Evolutionary conservation across 257 asterid genomes (phyloP), one percentile per base, ranked within the genome.

Genomic region (Capsicum baccatum): DNA sequence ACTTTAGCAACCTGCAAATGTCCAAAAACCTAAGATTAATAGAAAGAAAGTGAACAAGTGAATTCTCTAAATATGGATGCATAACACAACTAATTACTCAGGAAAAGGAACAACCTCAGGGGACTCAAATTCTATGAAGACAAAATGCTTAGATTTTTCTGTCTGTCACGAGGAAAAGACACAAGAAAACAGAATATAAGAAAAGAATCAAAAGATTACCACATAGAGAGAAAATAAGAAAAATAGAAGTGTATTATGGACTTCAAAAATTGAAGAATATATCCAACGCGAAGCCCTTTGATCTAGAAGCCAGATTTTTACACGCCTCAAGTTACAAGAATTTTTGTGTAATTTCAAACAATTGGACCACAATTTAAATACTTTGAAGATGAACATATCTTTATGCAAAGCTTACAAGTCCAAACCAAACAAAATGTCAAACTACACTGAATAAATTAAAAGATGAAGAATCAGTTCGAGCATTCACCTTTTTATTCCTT

Each of bases 1-100:
- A 96, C 94, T 90, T 87, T 92, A 48, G 98, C 97, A 68, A 96
- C 99, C 99, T 96, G 95, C 85, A 89, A 54, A 48, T n/a, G 26
- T 21, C 62, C 39, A 64, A 15, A 60, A 60, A 55, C 64, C n/a
- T 54, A 64, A 1, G 52, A 48, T 48, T 19, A 79, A 69, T 68
- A n/a, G 64, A 69, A 70, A 17, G 84, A 71, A 42, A 80, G 62
- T 19, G 60, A 12, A 21, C 19, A 35, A 42, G 37, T 73, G 37
- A 44, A 74, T 62, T 7, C 16, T 35, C 37, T n/a, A 35, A 55
- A 55, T 71, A 47, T n/a, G 39, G 57, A 42, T 13, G 33, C 69
- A 47, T 58, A 68, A 55, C 54, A 82, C 60, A 21, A 58, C 74
- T 59, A 56, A 66, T 37, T 67, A 54, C 69, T 35, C 48, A 63